These are phyloP conservation scores for Clarireedia homoeocarpa DNA, from an alignment of 2,329 filamentous ascomycete species.

Conservation along the genomic window DNA sequence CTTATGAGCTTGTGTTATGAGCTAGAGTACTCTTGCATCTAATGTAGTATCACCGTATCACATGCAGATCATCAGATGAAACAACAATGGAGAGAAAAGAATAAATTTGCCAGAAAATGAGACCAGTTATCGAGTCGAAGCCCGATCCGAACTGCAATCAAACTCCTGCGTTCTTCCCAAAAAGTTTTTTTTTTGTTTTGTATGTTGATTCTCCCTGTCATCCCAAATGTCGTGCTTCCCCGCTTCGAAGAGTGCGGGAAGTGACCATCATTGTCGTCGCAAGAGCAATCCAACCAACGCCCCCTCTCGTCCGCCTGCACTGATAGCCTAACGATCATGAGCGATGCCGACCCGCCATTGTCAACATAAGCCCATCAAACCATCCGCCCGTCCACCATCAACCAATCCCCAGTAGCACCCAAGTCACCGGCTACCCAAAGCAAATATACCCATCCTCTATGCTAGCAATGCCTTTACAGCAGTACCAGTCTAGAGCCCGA, in stretches of 20 bases:
- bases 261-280: conserved; percentile 22
- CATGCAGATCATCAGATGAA: neutral
- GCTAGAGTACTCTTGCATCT: neutral
- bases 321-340: neutral
- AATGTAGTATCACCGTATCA: conserved; percentile 1
- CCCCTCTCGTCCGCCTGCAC: conserved; percentile 14
- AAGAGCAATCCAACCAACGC: conserved; percentile 13
- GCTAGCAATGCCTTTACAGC: conserved; percentile 25
- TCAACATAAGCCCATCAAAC: conserved; percentile 7
- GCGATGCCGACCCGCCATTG: conserved; percentile 11
- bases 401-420: conserved; percentile 10
- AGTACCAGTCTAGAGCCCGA: conserved; percentile 21
- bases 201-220: conserved; percentile 14
- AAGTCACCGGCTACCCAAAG: conserved; percentile 19
- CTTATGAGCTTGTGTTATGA: neutral
- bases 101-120: conserved; percentile 16
- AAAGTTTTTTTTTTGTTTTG: conserved; percentile 18
- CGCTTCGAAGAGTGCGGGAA: conserved; percentile 21
- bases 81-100: conserved; percentile 13
- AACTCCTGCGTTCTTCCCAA: conserved; percentile 14
- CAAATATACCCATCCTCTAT: conserved; percentile 23
- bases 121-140: conserved; percentile 21
- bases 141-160: conserved; percentile 19
- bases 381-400: conserved; percentile 8
- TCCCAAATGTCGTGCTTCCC: conserved; percentile 22